Conservation (phyloP, 139 green algal genomes). For the Pycnococcus provasolii region DNA sequence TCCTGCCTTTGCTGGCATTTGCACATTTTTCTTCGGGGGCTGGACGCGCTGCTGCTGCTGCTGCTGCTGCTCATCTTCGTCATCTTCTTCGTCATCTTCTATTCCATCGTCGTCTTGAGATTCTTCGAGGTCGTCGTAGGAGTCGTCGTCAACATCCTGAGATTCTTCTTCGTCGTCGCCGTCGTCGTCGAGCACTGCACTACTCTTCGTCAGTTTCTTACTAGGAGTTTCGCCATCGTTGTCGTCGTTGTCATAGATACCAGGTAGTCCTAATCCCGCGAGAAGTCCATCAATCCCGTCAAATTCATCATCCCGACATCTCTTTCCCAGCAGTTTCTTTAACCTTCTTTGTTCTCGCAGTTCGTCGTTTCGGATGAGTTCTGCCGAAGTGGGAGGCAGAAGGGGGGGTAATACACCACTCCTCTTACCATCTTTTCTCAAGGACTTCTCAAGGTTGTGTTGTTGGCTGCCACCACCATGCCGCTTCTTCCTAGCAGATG, state of each 20-base stretch:
- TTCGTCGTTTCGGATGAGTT: too few species aligned
- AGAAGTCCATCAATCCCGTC: background rate
- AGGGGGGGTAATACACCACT: too few species aligned
- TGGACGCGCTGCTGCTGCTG: background rate
- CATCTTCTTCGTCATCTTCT: slow-evolving; percentile 2
- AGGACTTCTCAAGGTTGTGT: too few species aligned
- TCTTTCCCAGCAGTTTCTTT: slow-evolving; percentile 18
- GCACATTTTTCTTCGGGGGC: background rate
- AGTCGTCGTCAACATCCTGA: background rate
- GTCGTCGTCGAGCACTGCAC: background rate
- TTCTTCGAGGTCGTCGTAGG: background rate
- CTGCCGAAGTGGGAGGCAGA: too few species aligned
- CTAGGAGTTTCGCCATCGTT: background rate
- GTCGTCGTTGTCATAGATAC: background rate
- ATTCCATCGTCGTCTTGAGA: background rate
- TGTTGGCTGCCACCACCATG: too few species aligned
- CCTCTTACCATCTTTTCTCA: too few species aligned
- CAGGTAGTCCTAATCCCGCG: background rate
- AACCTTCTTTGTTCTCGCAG: background rate
- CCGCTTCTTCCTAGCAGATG: too few species aligned
- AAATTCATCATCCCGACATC: slow-evolving; percentile 3
- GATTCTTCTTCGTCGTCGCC: background rate
- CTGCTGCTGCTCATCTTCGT: slow-evolving; percentile 2
- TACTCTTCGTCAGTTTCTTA: too few species aligned
- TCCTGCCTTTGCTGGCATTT: background rate